Evolutionary conservation across 139 green algal genomes (phyloP), one percentile per base, ranked within the genome.

Genomic region (Chara braunii): DNA sequence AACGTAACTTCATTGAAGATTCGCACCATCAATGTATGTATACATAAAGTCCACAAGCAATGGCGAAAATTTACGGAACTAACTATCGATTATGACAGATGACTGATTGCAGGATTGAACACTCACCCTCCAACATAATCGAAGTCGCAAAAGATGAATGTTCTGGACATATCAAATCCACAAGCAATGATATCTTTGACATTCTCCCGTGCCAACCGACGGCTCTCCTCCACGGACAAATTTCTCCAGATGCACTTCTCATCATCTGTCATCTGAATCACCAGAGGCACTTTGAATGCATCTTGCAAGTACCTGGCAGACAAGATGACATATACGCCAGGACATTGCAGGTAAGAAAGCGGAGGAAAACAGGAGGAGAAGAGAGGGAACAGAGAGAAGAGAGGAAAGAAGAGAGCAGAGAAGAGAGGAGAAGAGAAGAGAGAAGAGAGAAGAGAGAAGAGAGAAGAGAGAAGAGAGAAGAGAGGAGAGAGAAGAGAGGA

Each of bases 121-220:
- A 73, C 35, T 62, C 44, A 57, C 52, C 72, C 55, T 7, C 72
- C 74, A 28, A 97, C 78, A 68, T 93, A 98, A 52, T 96, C 88
- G 75, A 94, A 96, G 78, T 99, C 92, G 0, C 68, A 85, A 81
- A 99, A 98, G 59, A 99, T 96, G 81, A 99, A 99, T 2, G 94
- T 99, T 52, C 84, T 85, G 14, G 77, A 55, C 5, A 87, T 50
- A 68, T 98, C 89, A 74, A 99, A 99, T 23, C 93, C 93, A 75
- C 90, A 97, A 9, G 93, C 93, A 50, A 98, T 97, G 80, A 99
- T 99, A 80, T 99, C 93, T 78, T 95, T 96, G 58, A 78, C 80
- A 70, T 99, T 99, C 70, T 95, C 90, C 2, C 81, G 62, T 2
- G 80, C 88, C 57, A 97, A 82, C 2, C 87, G 76, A 22, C 80